A percentile compares a stretch with the other conserved stretches of the same genome.
phyloP scores from a whole-genome alignment of 2,329 filamentous ascomycete species.

The Aspergillus alliaceus region DNA sequence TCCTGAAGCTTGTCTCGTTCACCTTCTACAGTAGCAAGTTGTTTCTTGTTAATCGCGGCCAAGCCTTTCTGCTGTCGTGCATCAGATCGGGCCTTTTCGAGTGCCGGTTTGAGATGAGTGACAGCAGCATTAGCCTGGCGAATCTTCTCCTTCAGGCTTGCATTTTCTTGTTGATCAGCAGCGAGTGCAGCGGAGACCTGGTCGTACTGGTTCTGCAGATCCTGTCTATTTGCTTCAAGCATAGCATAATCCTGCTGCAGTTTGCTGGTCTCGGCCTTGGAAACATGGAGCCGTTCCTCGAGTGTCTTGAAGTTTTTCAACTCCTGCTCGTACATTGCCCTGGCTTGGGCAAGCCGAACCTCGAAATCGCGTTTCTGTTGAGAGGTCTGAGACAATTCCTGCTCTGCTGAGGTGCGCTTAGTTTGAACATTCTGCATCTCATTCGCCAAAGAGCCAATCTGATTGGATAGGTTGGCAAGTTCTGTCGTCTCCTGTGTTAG shows the following conservation, averaged over 20 bases:
- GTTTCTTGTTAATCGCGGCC: slow-evolving; percentile 98
- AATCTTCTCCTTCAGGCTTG: slow-evolving; percentile 82
- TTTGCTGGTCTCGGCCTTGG: slow-evolving; percentile 79
- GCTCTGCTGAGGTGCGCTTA: slow-evolving; percentile 76
- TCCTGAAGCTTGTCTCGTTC: slow-evolving; percentile 84
- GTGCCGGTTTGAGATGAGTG: slow-evolving; percentile 77
- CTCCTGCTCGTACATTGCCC: slow-evolving; percentile 89
- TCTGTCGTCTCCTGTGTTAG: slow-evolving; percentile 87
- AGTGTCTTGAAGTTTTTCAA: slow-evolving; percentile 80
- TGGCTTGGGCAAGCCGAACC: slow-evolving; percentile 79
- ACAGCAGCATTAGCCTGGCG: slow-evolving; percentile 79
- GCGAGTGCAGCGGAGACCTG: slow-evolving; percentile 73
- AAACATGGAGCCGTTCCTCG: slow-evolving; percentile 76
- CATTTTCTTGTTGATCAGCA: slow-evolving; percentile 86
- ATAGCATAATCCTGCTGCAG: slow-evolving; percentile 80
- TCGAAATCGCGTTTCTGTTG: slow-evolving; percentile 94
- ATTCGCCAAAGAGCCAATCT: slow-evolving; percentile 84
- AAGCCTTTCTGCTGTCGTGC: slow-evolving; percentile 94
- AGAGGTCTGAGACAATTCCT: slow-evolving; percentile 76
- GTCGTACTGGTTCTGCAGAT: slow-evolving; percentile 79
- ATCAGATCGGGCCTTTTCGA: slow-evolving; percentile 91
- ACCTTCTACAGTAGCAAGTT: slow-evolving; percentile 82
- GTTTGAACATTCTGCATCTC: slow-evolving; percentile 92
- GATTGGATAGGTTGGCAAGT: slow-evolving; percentile 92
- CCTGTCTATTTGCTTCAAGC: slow-evolving; percentile 76